phyloP scores from a whole-genome alignment of 805 yeast species.

The Kodamaea lidongshanica region DNA sequence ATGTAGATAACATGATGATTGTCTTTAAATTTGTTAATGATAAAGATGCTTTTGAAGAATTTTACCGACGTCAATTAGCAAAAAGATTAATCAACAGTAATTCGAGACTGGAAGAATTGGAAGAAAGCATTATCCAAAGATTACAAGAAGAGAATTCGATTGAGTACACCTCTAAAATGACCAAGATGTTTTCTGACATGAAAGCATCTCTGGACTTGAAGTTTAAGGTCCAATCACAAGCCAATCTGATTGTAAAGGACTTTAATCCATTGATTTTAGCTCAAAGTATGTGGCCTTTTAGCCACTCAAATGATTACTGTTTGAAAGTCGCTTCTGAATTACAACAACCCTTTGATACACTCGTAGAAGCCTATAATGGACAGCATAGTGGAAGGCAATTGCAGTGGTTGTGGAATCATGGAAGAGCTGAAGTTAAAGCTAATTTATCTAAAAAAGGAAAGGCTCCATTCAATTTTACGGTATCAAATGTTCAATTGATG shows the following conservation, averaged over 20 bases:
- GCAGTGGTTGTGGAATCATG: slow-evolving; percentile 94
- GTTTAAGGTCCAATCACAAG: slow-evolving; percentile 42
- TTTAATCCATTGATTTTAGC: slow-evolving; percentile 78
- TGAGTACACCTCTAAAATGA: slow-evolving; percentile 89
- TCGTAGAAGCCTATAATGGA: slow-evolving; percentile 60
- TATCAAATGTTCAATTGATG: slow-evolving; percentile 81
- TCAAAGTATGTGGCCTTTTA: slow-evolving; percentile 84
- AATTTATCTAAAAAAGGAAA: slow-evolving; percentile 74
- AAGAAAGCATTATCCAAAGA: slow-evolving; percentile 76
- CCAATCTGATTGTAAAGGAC: slow-evolving; percentile 34
- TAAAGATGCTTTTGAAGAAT: slow-evolving; percentile 90
- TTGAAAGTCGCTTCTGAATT: slow-evolving; percentile 64
- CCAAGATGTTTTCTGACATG: slow-evolving; percentile 95
- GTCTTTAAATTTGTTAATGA: slow-evolving; percentile 85
- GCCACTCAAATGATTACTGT: slow-evolving; percentile 33
- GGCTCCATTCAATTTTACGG: slow-evolving; percentile 74
- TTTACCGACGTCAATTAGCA: slow-evolving; percentile 84
- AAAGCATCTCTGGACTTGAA: slow-evolving; percentile 75
- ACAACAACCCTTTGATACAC: slow-evolving; percentile 54
- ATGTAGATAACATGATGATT: slow-evolving; percentile 78
- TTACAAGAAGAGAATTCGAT: slow-evolving; percentile 84
- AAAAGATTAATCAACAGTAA: slow-evolving; percentile 83
- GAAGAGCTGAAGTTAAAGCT: slow-evolving; percentile 87
- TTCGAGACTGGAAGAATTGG: slow-evolving; percentile 78
- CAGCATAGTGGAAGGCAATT: slow-evolving; percentile 84